Conservation (phyloP, 805 yeast species). For the Pichia heedii region DNA sequence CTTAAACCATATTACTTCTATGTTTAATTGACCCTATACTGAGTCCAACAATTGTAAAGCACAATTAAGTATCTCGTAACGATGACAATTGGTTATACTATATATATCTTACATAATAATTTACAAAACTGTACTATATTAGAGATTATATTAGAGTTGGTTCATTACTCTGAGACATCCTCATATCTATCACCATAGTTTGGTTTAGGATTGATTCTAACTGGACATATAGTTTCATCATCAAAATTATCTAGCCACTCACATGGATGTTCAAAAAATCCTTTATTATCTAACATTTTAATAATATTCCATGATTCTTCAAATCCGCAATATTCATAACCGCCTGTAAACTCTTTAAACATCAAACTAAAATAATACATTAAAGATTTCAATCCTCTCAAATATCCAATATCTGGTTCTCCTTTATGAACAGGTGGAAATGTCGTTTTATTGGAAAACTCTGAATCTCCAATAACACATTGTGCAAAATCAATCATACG, state of each 20-base stretch:
- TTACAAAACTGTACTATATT: too few relatives aligned
- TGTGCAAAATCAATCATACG: conserved; percentile 94
- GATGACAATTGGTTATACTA: too few relatives aligned
- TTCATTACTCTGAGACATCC: conserved; percentile 20
- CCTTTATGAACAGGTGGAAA: conserved; percentile 67
- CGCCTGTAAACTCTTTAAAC: conserved; percentile 46
- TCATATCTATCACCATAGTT: conserved; percentile 17
- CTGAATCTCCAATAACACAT: conserved; percentile 61
- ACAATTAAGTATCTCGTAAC: too few relatives aligned
- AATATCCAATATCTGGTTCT: conserved; percentile 71
- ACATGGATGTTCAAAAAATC: conserved; percentile 17
- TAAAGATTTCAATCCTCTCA: conserved; percentile 72
- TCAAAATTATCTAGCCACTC: conserved; percentile 30
- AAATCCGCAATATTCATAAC: conserved; percentile 15
- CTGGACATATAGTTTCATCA: conserved; percentile 20
- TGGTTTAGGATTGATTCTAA: conserved; percentile 19
- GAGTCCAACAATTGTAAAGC: conserved; percentile 5
- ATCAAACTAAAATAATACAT: conserved; percentile 55
- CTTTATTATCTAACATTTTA: conserved; percentile 11
- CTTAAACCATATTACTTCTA: conserved; percentile 1
- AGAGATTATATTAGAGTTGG: not conserved
- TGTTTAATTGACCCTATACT: conserved; percentile 9
- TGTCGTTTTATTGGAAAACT: conserved; percentile 33
- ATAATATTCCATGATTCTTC: conserved; percentile 15
- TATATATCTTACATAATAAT: too few relatives aligned